Percentiles rank a stretch among this genome's conserved stretches.
These are phyloP conservation scores for Prunella vulgaris DNA, from an alignment of 257 asterid species.

Conservation along the genomic window DNA sequence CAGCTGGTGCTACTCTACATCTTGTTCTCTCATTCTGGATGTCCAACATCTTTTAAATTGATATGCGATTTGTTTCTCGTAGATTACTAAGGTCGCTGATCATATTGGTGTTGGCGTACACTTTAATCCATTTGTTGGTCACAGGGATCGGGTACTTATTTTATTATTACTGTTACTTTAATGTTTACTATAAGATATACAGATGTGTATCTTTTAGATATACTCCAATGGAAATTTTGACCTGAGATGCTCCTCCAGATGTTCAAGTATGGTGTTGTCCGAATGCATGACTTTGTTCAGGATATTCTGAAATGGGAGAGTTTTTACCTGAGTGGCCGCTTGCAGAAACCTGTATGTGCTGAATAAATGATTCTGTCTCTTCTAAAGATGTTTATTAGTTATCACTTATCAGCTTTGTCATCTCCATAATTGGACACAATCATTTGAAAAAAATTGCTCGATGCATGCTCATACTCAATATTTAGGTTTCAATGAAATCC, in stretches of 20 bases:
- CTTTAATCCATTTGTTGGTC: slow-evolving; percentile 76
- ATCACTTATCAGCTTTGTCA: neutral
- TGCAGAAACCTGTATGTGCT: slow-evolving; percentile 77
- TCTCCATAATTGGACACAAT: neutral
- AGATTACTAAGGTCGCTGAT: slow-evolving; percentile 70
- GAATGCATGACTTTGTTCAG: slow-evolving; percentile 61
- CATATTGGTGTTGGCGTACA: slow-evolving; percentile 75
- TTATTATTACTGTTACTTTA: neutral
- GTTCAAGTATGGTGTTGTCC: slow-evolving; percentile 80
- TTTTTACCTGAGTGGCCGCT: slow-evolving; percentile 81
- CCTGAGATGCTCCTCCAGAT: slow-evolving; percentile 34
- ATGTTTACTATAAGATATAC: slow-evolving; percentile 12
- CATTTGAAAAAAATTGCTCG: neutral
- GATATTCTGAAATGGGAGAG: slow-evolving; percentile 68
- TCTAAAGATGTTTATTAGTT: neutral
- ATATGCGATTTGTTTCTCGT: slow-evolving; percentile 11
- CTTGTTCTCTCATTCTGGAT: slow-evolving; percentile 12
- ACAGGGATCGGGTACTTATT: slow-evolving; percentile 46
- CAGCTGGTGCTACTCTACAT: slow-evolving; percentile 49
- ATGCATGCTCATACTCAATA: neutral
- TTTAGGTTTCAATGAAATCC: neutral
- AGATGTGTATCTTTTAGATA: neutral
- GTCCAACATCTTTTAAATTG: neutral
- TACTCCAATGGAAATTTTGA: neutral
- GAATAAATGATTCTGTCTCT: neutral